Base-by-base conservation (phyloP, 1,139 yeast species). In the Yamadazyma kanchanaburiensis region DNA sequence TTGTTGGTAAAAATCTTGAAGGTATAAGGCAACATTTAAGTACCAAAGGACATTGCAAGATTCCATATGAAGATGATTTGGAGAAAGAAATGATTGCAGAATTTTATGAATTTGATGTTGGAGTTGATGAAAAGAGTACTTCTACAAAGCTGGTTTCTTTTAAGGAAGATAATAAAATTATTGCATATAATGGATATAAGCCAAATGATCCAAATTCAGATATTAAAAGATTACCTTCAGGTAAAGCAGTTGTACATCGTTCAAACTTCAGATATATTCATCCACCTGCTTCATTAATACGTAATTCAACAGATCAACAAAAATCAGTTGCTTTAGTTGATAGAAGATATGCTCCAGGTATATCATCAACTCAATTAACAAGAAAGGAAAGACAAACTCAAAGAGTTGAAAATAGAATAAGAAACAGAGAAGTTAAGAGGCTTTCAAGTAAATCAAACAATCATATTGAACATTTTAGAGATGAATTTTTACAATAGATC, bases 31-130 rank as follows among this genome's bases (percentile, higher is more conserved):
- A 73, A 39, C 81, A 75, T 46, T 53, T 71, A 39, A 28, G 39
- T 5, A 57, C 71, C 6, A 75, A 74, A 46, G 79, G 80, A 0
- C 81, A 75, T 43, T 72, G 79, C 39, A 60, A 58, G 25, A 49
- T 75, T 14, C 81, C 80, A 0, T 75, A 69, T 44, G 80, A 75
- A 36, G 57, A 69, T 3, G 58, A 53, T 28, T 67, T 60, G 11
- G 78, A 74, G 27, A 62, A 60, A 33, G 49, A 49, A 10, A 51
- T 54, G 3, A 46, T 74, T 12, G 48, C 60, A 1, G 60, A 60
- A 34, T 75, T 66, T 38, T 75, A 74, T 43, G 55, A 69, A 31
- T 73, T 72, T 38, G 46, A 40, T 15, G 46, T 31, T 7, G 53
- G 39, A 8, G 50, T 42, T 2, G 48, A 45, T 16, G n/a, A 11